Conservation (phyloP, 129 eudicot genomes). For the Chrysanthemum seticuspe region DNA sequence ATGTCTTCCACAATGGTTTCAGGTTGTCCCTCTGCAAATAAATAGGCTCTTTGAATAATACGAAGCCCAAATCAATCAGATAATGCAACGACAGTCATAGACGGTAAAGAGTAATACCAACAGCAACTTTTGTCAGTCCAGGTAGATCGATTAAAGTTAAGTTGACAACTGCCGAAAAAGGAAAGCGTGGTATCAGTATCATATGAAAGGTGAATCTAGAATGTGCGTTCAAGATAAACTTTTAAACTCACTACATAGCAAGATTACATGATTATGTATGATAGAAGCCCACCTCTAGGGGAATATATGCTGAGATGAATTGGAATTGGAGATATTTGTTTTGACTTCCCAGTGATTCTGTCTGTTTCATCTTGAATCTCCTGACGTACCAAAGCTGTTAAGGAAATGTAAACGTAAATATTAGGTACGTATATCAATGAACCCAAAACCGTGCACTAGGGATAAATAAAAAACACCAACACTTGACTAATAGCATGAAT, state of each 20-base stretch:
- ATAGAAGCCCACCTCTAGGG: conserved; percentile 41
- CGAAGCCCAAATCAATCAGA: conserved; percentile 10
- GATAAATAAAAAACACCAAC: too few species aligned
- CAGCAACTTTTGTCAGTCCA: conserved; percentile 96
- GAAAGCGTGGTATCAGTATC: conserved; percentile 18
- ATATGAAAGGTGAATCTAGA: background rate
- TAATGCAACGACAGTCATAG: background rate
- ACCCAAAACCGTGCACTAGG: too few species aligned
- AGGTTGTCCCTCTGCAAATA: conserved; percentile 83
- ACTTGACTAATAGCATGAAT: too few species aligned
- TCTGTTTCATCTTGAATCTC: conserved; percentile 78
- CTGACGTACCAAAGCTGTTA: conserved; percentile 50
- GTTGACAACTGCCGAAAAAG: conserved; percentile 74
- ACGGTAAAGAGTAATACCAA: conserved; percentile 53
- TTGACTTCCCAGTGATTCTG: conserved; percentile 59
- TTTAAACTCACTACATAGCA: too few species aligned
- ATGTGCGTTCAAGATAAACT: background rate
- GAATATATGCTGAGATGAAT: conserved; percentile 65
- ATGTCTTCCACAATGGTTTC: conserved; percentile 92
- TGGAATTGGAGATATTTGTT: conserved; percentile 59
- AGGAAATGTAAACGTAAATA: background rate
- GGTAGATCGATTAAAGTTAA: conserved; percentile 89
- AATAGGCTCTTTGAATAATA: conserved; percentile 9
- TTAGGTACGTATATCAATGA: too few species aligned
- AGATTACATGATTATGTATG: too few species aligned